phyloP scores from a whole-genome alignment of 805 yeast genomes.

The Phaffomyces thermotolerans region DNA sequence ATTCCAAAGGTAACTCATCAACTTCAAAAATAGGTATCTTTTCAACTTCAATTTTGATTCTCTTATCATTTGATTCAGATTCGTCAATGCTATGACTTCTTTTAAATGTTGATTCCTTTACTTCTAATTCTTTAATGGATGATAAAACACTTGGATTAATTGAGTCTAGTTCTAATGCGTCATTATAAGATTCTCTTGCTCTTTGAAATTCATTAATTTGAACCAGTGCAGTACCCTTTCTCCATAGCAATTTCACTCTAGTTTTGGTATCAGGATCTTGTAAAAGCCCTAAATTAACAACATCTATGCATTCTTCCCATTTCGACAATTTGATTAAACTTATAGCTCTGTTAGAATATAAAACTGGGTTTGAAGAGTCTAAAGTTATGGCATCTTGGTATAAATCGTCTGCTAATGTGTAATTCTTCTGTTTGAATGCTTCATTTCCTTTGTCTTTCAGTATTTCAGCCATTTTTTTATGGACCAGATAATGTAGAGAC shows the following conservation, averaged over 20 bases:
- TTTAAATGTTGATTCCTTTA: conserved; percentile 12
- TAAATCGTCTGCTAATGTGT: conserved; percentile 40
- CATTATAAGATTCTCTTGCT: conserved; percentile 26
- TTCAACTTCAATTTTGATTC: conserved; percentile 11
- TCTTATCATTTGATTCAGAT: conserved; percentile 29
- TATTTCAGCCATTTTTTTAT: conserved; percentile 20
- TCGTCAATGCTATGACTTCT: conserved; percentile 46
- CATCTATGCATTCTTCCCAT: conserved; percentile 42
- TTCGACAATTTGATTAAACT: conserved; percentile 46
- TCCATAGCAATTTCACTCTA: conserved; percentile 41
- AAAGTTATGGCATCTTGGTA: conserved; percentile 50
- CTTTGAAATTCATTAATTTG: conserved; percentile 22
- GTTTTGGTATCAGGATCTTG: conserved; percentile 26
- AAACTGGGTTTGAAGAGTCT: conserved; percentile 44
- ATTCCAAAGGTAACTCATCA: conserved; percentile 35
- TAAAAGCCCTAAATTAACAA: conserved; percentile 43
- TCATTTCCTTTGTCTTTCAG: conserved; percentile 41
- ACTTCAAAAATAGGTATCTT: conserved; percentile 35
- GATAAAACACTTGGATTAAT: conserved; percentile 30
- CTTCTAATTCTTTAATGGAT: conserved; percentile 27
- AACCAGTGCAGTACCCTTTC: conserved; percentile 38
- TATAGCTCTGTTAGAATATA: conserved; percentile 65
- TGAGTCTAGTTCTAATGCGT: conserved; percentile 37
- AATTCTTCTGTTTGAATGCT: conserved; percentile 41
- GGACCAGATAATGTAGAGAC: too few species aligned